Percentiles rank a stretch among this genome's conserved stretches.
Evolutionary conservation across 345 rosid species (phyloP).

Genomic region (Populus nigra): DNA sequence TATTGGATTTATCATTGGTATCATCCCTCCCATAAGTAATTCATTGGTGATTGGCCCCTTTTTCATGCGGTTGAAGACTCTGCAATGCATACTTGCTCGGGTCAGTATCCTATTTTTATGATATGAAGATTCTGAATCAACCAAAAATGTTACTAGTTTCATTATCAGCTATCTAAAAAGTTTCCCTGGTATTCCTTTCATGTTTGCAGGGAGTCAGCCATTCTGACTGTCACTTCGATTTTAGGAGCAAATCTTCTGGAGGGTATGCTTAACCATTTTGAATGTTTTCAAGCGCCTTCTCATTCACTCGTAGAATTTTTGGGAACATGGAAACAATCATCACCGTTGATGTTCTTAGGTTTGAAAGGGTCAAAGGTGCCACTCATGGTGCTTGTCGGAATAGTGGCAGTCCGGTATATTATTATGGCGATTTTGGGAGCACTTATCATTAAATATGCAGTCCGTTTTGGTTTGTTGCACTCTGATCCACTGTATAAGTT

Average conservation of each 20-base stretch:
- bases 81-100: constrained; percentile 31
- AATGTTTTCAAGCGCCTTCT: neutral
- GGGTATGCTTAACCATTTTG: constrained; percentile 13
- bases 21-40: constrained; percentile 28
- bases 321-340: too few species aligned
- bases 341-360: constrained; percentile 14
- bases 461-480: constrained; percentile 21
- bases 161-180: neutral
- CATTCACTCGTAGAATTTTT: neutral
- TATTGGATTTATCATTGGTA: constrained; percentile 38
- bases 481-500: constrained; percentile 39
- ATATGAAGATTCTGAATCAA: neutral
- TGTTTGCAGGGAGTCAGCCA: constrained; percentile 33
- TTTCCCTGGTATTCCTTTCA: neutral
- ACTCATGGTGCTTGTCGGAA: constrained; percentile 10
- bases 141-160: neutral
- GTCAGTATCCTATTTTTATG: constrained; percentile 14
- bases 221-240: constrained; percentile 40
- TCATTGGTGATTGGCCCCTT: constrained; percentile 40
- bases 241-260: constrained; percentile 48
- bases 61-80: constrained; percentile 35
- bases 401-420: constrained; percentile 21
- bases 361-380: constrained; percentile 22
- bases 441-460: constrained; percentile 26
- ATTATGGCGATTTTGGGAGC: constrained; percentile 28